Conservation (phyloP, 345 rosid species). For the Trapa bicornis region DNA sequence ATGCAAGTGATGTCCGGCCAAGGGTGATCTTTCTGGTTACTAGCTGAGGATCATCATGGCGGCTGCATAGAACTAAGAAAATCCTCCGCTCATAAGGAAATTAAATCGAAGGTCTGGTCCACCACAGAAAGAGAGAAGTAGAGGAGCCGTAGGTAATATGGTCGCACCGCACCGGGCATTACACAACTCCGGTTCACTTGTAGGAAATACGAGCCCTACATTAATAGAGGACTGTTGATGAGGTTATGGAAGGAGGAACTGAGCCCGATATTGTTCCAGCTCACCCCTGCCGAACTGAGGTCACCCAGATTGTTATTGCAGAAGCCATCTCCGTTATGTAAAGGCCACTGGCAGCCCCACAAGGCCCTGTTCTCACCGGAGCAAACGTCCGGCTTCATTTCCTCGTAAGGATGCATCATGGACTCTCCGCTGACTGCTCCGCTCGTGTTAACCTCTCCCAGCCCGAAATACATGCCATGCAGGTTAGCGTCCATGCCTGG, state of each 20-base stretch:
- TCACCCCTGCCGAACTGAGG: conserved; percentile 9
- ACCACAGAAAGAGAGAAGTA: background rate
- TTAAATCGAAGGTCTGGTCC: background rate
- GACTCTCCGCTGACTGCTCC: conserved; percentile 21
- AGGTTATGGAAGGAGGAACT: conserved; percentile 11
- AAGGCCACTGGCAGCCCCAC: conserved; percentile 74
- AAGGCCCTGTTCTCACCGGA: conserved; percentile 26
- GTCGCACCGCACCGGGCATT: background rate
- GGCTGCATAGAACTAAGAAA: background rate
- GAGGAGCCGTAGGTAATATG: background rate
- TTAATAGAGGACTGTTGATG: conserved; percentile 10
- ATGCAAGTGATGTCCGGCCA: too few relatives aligned
- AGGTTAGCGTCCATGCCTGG: conserved; percentile 16
- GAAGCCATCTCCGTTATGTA: conserved; percentile 26
- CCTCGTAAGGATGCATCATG: conserved; percentile 1
- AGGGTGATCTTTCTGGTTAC: too few relatives aligned
- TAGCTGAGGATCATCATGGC: too few relatives aligned
- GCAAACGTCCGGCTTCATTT: background rate
- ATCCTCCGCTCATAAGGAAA: background rate
- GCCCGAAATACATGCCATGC: conserved; percentile 35
- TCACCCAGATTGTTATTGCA: conserved; percentile 8
- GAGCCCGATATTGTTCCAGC: conserved; percentile 6
- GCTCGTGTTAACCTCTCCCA: conserved; percentile 19
- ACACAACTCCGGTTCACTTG: background rate
- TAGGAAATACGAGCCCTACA: conserved; percentile 1